Conservation (phyloP, 2,329 filamentous ascomycete species). For the Chaetomiaceae sp. region DNA sequence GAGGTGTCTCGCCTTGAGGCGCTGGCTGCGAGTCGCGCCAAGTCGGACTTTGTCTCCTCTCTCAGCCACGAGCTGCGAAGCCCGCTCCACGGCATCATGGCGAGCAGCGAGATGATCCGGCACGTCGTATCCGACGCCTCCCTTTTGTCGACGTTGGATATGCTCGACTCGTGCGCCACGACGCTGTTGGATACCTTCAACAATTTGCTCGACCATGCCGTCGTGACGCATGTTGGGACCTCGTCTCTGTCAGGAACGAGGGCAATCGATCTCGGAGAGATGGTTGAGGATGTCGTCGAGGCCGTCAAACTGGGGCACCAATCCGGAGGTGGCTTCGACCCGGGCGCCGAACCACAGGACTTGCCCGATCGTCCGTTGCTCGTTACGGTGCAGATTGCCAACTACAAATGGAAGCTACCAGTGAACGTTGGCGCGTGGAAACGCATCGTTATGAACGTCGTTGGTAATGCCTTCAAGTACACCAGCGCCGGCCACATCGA, state of each 20-base stretch:
- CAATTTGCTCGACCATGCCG: constrained; percentile 23
- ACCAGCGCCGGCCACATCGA: constrained; percentile 30
- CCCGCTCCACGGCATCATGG: constrained; percentile 53
- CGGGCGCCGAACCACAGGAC: no score
- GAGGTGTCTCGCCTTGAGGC: constrained; percentile 45
- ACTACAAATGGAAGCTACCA: constrained; percentile 10
- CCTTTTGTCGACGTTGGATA: constrained; percentile 41
- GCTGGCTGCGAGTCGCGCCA: constrained; percentile 37
- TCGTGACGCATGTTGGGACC: constrained; percentile 12
- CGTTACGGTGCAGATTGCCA: constrained; percentile 16
- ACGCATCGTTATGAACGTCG: constrained; percentile 50
- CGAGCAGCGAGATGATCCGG: constrained; percentile 46
- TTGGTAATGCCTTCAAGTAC: constrained; percentile 52
- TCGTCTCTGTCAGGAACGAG: neutral
- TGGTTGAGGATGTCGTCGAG: constrained; percentile 23
- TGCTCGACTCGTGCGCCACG: constrained; percentile 44
- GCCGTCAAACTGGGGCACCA: constrained; percentile 18
- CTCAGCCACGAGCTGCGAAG: constrained; percentile 54
- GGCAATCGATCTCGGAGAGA: constrained; percentile 7
- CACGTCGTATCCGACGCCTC: constrained; percentile 39
- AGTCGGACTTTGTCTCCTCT: constrained; percentile 52
- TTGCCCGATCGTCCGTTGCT: constrained; percentile 8
- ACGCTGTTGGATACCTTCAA: constrained; percentile 47
- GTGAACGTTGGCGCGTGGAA: constrained; percentile 22
- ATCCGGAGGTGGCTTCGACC: constrained; percentile 14